Percentiles rank a stretch among this genome's conserved stretches.
Evolutionary conservation across 192 early-diverging fungal species (phyloP).

Genomic region (Dispira simplex): DNA sequence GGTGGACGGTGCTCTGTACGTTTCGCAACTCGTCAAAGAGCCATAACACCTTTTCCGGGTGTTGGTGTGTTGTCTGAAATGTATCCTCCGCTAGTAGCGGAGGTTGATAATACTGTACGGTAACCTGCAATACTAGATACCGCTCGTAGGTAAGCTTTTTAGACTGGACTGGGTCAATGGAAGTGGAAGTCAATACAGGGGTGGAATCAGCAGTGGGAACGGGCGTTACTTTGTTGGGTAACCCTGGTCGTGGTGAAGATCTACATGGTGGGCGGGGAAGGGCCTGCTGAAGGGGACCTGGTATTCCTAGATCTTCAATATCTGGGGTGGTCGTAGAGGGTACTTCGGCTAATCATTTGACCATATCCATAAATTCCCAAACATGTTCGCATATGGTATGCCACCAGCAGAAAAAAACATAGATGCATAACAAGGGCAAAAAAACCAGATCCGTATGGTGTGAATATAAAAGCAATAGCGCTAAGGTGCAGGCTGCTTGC

Average conservation of each 20-base stretch:
- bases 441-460: too few relatives aligned
- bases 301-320: slow-evolving; percentile 10
- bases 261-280: not conserved
- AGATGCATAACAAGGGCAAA: too few relatives aligned
- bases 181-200: not conserved
- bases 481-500: too few relatives aligned
- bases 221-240: not conserved
- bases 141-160: slow-evolving; percentile 13
- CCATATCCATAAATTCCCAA: too few relatives aligned
- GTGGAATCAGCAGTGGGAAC: not conserved
- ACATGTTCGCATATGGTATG: too few relatives aligned
- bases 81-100: not conserved
- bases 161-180: slow-evolving; percentile 23
- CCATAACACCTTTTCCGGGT: slow-evolving; percentile 16
- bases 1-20: slow-evolving; percentile 19
- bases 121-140: slow-evolving; percentile 25
- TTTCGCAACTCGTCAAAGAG: slow-evolving; percentile 17
- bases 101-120: slow-evolving; percentile 8
- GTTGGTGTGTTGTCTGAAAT: not conserved
- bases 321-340: not conserved
- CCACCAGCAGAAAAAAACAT: too few relatives aligned
- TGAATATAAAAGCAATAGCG: too few relatives aligned
- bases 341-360: too few relatives aligned
- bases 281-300: not conserved
- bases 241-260: not conserved